These are phyloP conservation scores for Mycena maculata DNA, from an alignment of 768 basidiomycete species.

Conservation along the genomic window DNA sequence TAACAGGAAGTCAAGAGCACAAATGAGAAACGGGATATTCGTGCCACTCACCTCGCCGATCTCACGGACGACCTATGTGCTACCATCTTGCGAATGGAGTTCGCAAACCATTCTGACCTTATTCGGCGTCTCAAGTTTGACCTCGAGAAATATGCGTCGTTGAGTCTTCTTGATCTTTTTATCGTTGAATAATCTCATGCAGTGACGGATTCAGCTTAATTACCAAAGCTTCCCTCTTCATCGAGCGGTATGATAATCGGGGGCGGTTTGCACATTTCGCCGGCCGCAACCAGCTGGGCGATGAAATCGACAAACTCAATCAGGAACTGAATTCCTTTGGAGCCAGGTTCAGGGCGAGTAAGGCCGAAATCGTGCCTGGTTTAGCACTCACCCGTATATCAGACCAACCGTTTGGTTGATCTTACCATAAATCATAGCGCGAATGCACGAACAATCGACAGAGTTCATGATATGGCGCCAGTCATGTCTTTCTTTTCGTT, in stretches of 20 bases:
- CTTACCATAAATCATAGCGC: background rate
- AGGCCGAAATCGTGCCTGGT: too few relatives aligned
- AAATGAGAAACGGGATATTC: conserved; percentile 1
- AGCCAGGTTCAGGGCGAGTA: background rate
- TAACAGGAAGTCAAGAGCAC: background rate
- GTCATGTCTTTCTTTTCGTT: background rate
- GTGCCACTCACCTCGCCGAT: background rate
- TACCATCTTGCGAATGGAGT: conserved; percentile 13
- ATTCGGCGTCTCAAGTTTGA: conserved; percentile 6
- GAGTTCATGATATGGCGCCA: conserved; percentile 1
- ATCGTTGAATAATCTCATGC: background rate
- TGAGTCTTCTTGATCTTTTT: background rate
- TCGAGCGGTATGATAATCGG: background rate
- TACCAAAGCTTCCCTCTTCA: background rate
- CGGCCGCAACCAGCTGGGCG: background rate
- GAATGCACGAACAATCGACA: background rate
- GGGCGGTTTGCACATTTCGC: background rate
- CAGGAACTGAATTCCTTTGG: conserved; percentile 8
- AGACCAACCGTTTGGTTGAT: background rate
- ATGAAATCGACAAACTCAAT: background rate
- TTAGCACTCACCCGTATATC: background rate
- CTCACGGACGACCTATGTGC: background rate
- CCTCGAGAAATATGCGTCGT: conserved; percentile 11
- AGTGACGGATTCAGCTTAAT: background rate
- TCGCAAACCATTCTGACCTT: background rate